Evolutionary conservation across 176 grass and related monocot species (phyloP), one percentile per base, ranked within the genome.

Genomic region (Oryza nivara): DNA sequence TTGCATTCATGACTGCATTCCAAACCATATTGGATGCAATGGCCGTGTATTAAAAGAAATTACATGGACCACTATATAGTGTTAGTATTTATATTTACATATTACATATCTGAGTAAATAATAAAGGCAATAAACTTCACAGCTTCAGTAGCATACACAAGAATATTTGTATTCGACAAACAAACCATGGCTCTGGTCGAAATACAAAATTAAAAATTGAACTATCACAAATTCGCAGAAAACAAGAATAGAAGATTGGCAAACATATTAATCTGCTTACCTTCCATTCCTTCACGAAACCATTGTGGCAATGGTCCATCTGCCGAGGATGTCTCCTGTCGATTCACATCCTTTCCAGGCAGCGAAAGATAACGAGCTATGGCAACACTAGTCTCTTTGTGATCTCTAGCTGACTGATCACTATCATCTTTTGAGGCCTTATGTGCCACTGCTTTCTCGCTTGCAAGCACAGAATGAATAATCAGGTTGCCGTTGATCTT

Each of bases 211-310:
- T 63, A n/a, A 63, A 83, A 72, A 68, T 41, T 56, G 35, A 7
- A 6, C 16, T 26, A 46, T 51, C 46, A 48, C 17, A 64, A 54
- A 65, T 68, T 51, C 25, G n/a, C 25, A 70, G 20, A 63, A 83
- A 72, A 19, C 47, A 73, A 78, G 46, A 68, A 90, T 9, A 35
- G 13, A 25, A 7, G 20, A 71, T 75, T 71, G 6, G 5, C 71
- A 72, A 67, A 56, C 0, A 44, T 22, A 15, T 65, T 25, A 0
- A 83, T 73, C n/a, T 68, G 54, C 87, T 91, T 92, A 96, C 97
- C 97, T 92, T 87, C 76, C 97, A 99, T 96, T 85, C 97, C 97
- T 99, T 99, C 97, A 66, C 81, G 91, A 61, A 99, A 99, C 97
- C 97, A 99, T 83, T 99, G 97, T 65, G 94, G 92, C 71, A 92